Base-by-base conservation (phyloP, 768 basidiomycete genomes). In the Boletellus ananiceps region DNA sequence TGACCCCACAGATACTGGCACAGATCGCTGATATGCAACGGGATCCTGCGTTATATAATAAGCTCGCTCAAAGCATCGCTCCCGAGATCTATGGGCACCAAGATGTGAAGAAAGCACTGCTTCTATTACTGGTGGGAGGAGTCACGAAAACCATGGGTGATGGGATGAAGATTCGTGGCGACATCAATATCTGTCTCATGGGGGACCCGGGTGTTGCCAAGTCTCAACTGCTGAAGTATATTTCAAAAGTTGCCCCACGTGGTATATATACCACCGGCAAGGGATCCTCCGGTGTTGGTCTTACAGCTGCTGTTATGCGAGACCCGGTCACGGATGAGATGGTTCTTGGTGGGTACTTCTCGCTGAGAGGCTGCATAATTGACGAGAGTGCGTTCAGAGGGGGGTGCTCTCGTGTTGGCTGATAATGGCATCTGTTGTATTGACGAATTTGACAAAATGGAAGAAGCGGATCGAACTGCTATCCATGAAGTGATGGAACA, bases 401-500 rank as follows among this genome's bases (percentile, higher is more conserved):
- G 96, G 5, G 96, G 96, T 25, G 96, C 96, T n/a, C 81, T 99
- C 46, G 96, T 99, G 14, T 81, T 99, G 40, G 95, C 96, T 11
- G 96, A 99, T 69, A 99, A 99, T 57, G 96, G 96, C 25, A 99
- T 99, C 62, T 97, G 94, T 73, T 98, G 95, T 69, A 99, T 99
- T 55, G 96, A 99, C 58, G 96, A 99, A 66, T 99, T 99, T 64
- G 96, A 99, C 74, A 98, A 99, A 69, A 99, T 99, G 96, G 96
- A 98, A 57, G 96, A 99, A 71, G 69, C 91, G 0, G 96, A 98
- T 67, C 78, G 96, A 57, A 98, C 96, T 2, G 92, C 96, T 13
- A 98, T 99, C 54, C 96, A 99, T 72, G 96, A 99, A 78, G 96
- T 99, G 52, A 99, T 99, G 96, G 95, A 98, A 71, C 96, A 98